Conservation (phyloP, 352 stramenopile genomes). For the Phytopythium ostracodes region DNA sequence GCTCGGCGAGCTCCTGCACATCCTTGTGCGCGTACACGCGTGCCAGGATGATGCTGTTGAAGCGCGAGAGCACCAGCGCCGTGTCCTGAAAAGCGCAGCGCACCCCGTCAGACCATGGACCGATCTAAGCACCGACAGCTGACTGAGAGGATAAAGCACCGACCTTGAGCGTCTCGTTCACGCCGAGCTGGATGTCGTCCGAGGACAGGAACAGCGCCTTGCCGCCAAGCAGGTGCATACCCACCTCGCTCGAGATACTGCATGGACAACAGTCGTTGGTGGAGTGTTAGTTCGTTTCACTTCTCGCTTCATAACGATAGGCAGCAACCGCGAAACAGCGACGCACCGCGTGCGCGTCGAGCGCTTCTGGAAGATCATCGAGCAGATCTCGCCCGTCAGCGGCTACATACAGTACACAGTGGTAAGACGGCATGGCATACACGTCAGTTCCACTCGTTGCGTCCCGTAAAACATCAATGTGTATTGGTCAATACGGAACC, state of each 20-base stretch:
- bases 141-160: too few relatives aligned
- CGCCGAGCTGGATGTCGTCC: conserved; percentile 97
- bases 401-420: conserved; percentile 23
- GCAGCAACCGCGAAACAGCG: neutral
- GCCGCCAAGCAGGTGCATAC: conserved; percentile 95
- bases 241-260: conserved; percentile 92
- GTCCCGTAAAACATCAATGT: neutral
- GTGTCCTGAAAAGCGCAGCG: conserved; percentile 38
- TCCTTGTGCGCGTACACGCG: conserved; percentile 93
- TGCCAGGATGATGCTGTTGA: conserved; percentile 96
- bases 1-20: conserved; percentile 84
- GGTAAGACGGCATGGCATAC: neutral
- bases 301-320: neutral
- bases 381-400: conserved; percentile 74
- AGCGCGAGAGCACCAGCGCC: conserved; percentile 87
- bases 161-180: conserved; percentile 95
- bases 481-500: conserved; percentile 4
- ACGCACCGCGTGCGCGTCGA: conserved; percentile 83
- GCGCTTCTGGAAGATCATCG: conserved; percentile 95
- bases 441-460: neutral
- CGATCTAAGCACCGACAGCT: neutral
- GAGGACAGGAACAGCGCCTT: conserved; percentile 96
- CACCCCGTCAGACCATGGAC: neutral
- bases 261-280: neutral
- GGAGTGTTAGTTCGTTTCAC: neutral